phyloP scores from a whole-genome alignment of 192 early-diverging fungal species.

The Entomortierella parvispora region DNA sequence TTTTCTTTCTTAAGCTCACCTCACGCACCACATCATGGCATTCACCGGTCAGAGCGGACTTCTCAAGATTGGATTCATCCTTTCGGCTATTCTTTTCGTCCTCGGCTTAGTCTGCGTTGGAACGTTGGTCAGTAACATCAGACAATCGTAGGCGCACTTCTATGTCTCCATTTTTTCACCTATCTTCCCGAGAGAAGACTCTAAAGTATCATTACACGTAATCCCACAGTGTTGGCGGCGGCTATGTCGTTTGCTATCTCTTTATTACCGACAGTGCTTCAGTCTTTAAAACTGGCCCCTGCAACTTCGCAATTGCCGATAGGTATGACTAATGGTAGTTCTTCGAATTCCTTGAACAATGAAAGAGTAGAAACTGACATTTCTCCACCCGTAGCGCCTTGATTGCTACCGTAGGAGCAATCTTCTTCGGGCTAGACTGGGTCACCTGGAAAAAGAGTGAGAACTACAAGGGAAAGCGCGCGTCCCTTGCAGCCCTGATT shows the following conservation, averaged over 20 bases:
- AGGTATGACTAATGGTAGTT: too few species aligned
- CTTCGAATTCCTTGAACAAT: too few species aligned
- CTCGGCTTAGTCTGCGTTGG: conserved; percentile 7
- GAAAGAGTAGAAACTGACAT: too few species aligned
- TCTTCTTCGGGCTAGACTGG: conserved; percentile 6
- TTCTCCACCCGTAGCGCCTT: conserved; percentile 1
- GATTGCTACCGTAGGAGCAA: background rate
- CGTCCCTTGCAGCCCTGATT: background rate
- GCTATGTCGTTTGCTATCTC: too few species aligned
- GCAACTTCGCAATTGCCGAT: too few species aligned
- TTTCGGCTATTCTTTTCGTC: conserved; percentile 6
- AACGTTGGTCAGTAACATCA: background rate
- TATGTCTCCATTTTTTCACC: too few species aligned
- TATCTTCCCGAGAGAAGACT: background rate
- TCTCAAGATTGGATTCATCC: conserved; percentile 24
- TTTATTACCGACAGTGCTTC: too few species aligned
- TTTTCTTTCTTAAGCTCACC: background rate
- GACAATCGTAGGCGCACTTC: background rate
- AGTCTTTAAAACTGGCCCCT: too few species aligned
- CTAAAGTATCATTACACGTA: background rate
- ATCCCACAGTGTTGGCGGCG: too few species aligned
- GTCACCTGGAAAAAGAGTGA: conserved; percentile 28
- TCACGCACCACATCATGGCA: conserved; percentile 5
- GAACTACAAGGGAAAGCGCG: conserved; percentile 20
- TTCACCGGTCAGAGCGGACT: conserved; percentile 11